Base-by-base conservation (phyloP, 2,329 filamentous ascomycete genomes). In the Arthrobotrys conoides region DNA sequence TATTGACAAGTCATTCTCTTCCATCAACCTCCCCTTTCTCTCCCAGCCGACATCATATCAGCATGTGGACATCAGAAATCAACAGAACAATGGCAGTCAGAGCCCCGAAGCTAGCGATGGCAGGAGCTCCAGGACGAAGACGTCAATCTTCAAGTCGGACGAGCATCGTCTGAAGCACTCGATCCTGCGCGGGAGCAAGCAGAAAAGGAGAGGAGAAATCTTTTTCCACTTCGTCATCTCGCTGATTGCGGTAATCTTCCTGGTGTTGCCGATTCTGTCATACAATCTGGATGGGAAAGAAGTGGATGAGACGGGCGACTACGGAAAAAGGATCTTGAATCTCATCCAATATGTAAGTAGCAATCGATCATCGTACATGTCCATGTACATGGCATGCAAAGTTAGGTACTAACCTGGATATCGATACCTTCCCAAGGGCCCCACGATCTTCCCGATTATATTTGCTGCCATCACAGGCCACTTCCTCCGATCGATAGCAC, bases 371-470 rank as follows among this genome's bases (percentile, higher is more conserved):
- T 3, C 27, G 27, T 30, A 3, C 27, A 30, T 30, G 3, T 30
- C 27, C 6, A 30, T 30, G n/a, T n/a, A n/a, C n/a, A n/a, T n/a
- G n/a, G n/a, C n/a, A n/a, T n/a, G n/a, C n/a, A n/a, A 41, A 41
- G 12, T 8, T 30, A 30, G 27, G 3, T 30, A n/a, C n/a, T n/a
- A n/a, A n/a, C 27, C 27, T 8, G 27, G 8, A 30, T 30, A 30
- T 30, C 8, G 8, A 30, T 4, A 30, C 27, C 27, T 30, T 48
- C 27, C 8, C 12, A 36, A 76, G 72, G 72, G 72, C 5, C 72
- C 72, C 12, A 76, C 72, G 5, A 76, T 76, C n/a, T 76, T 76
- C 33, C 72, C 72, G 4, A 76, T 76, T 10, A 76, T 76, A 1
- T 76, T 76, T 33, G 72, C 72, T 1, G 72, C 72, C 9, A 76